Evolutionary conservation across 306 rosid genomes (phyloP), one percentile per base, ranked within the genome.

Genomic region (Ormosia emarginata): DNA sequence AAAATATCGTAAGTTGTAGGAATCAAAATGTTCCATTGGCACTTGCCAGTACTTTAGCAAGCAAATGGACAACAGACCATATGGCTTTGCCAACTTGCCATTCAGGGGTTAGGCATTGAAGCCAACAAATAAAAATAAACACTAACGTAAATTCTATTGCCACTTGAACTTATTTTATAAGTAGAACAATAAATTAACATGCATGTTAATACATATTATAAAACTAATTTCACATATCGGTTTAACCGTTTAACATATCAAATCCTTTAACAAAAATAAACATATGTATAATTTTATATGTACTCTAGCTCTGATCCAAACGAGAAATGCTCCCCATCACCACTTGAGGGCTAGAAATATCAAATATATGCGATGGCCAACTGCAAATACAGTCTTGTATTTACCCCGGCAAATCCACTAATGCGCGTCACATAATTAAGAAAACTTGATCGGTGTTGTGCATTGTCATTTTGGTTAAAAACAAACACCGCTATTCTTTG

Each of bases 401-500:
- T n/a, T 43, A 15, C 30, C 81, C 75, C 59, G 41, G 58, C 67
- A 61, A 43, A 34, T 80, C 57, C 86, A 53, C 70, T 29, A 80
- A 74, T 65, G 71, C 57, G 50, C 82, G 71, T 86, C 84, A 56
- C 33, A 32, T 6, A n/a, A n/a, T n/a, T n/a, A 32, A 34, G 69
- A 32, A 33, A 65, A 75, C 24, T 43, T 76, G 24, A 18, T 33
- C 66, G 36, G 33, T 56, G 58, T 49, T 67, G 66, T 70, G 37
- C 79, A 65, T 70, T 64, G 78, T 75, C 90, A 44, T 65, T 71
- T 69, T 74, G 73, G 70, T 61, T 78, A 70, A 70, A 62, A 75
- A 67, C 85, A 88, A 88, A 10, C 80, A 76, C 78, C 74, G 49
- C 79, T 50, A 47, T 75, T 79, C 67, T 74, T 68, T 34, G 29